These are phyloP conservation scores for Leishmania guyanensis DNA, from an alignment of 208 protist species.

Conservation along the genomic window DNA sequence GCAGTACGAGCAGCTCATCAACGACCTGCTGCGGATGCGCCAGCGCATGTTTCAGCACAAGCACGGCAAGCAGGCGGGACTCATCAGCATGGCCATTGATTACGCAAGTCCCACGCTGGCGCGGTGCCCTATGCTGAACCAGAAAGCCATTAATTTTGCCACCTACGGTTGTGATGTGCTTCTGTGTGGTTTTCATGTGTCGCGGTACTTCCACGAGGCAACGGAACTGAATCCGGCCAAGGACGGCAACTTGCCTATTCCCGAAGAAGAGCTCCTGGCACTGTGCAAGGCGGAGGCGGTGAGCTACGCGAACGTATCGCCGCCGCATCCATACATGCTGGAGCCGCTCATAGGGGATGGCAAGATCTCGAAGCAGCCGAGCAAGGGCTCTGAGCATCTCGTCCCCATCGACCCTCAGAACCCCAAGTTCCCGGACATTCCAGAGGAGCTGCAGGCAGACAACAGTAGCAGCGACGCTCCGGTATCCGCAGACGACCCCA, in stretches of 20 bases:
- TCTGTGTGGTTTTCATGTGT: conserved; percentile 82
- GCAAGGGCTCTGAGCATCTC: conserved; percentile 48
- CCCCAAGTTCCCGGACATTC: conserved; percentile 88
- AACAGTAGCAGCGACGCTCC: conserved; percentile 6
- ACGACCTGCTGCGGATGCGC: conserved; percentile 82
- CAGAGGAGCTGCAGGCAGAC: conserved; percentile 67
- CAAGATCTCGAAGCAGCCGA: conserved; percentile 81
- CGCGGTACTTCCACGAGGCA: conserved; percentile 90
- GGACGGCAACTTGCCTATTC: conserved; percentile 70
- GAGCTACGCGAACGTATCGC: conserved; percentile 72
- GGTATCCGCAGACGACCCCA: conserved; percentile 3
- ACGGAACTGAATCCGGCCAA: conserved; percentile 88
- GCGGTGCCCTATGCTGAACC: conserved; percentile 84
- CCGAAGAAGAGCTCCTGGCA: conserved; percentile 57
- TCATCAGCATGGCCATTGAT: conserved; percentile 78
- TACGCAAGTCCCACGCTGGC: conserved; percentile 69
- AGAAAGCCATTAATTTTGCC: conserved; percentile 90
- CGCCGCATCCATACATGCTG: conserved; percentile 90
- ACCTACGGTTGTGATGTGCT: conserved; percentile 79
- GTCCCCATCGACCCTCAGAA: conserved; percentile 73
- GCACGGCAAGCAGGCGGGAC: conserved; percentile 60
- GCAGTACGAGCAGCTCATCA: conserved; percentile 86
- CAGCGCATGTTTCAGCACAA: conserved; percentile 88
- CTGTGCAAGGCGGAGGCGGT: conserved; percentile 74
- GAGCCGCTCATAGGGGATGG: conserved; percentile 72